These are phyloP conservation scores for Haematococcus sp. DNA, from an alignment of 139 green algal genomes.

Conservation along the genomic window DNA sequence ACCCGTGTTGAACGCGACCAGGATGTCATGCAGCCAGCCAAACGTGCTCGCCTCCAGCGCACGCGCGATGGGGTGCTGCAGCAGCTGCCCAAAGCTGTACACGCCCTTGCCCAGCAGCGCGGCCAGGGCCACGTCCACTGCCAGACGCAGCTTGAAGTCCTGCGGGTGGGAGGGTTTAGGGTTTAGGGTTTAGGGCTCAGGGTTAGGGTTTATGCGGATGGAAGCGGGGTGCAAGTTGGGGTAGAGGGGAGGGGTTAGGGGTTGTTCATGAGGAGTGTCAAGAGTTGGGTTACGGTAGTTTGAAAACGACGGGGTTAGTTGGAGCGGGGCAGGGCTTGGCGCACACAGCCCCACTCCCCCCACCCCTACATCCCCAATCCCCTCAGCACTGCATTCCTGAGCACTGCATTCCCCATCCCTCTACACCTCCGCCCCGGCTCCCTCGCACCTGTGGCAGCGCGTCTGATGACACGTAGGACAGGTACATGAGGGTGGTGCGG, in stretches of 20 bases:
- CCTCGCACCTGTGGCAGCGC: constrained; percentile 52
- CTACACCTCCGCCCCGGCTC: too few relatives aligned
- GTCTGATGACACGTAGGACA: constrained; percentile 88
- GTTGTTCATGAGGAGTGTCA: too few relatives aligned
- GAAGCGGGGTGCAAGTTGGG: neutral
- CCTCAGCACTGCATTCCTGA: too few relatives aligned
- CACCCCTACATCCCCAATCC: too few relatives aligned
- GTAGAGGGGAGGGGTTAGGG: neutral
- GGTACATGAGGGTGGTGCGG: constrained; percentile 71
- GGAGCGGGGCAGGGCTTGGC: too few relatives aligned
- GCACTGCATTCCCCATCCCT: too few relatives aligned
- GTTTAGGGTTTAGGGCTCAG: too few relatives aligned
- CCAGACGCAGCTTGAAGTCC: constrained; percentile 76
- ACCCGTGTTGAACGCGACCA: constrained; percentile 73
- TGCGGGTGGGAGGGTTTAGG: neutral
- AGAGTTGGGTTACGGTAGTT: too few relatives aligned
- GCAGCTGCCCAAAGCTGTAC: constrained; percentile 97
- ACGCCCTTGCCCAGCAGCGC: constrained; percentile 93
- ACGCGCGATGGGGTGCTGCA: constrained; percentile 92
- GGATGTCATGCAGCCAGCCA: constrained; percentile 87
- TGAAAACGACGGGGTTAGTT: too few relatives aligned
- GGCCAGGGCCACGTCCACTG: constrained; percentile 91
- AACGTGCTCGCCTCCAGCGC: constrained; percentile 66
- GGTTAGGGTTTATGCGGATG: neutral
- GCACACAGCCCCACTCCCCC: too few relatives aligned